Evolutionary conservation across 2,329 filamentous ascomycete genomes (phyloP).

Genomic region (Drechslerella dactyloides): DNA sequence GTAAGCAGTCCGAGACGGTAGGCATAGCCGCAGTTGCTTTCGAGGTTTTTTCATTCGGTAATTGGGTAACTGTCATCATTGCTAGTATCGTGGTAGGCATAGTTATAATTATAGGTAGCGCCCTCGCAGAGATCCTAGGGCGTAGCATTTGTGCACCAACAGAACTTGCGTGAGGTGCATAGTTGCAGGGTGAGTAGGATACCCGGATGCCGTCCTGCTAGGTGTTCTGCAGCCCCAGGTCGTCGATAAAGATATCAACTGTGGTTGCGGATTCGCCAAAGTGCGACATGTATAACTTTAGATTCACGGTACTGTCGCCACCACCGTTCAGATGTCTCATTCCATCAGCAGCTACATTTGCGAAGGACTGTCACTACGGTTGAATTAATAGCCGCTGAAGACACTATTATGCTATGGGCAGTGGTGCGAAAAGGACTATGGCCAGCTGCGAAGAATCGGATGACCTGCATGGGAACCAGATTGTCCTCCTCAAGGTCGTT

Average conservation of each 20-base stretch:
- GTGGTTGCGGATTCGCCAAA: constrained; percentile 16
- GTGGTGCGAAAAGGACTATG: too few relatives aligned
- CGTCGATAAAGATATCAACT: constrained; percentile 28
- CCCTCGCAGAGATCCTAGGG: constrained; percentile 22
- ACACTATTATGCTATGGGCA: too few relatives aligned
- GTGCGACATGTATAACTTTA: too few relatives aligned
- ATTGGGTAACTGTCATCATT: neutral
- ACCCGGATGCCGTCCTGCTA: constrained; percentile 26
- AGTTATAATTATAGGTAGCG: constrained; percentile 1
- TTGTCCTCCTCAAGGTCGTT: constrained; percentile 40
- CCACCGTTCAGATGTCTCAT: too few relatives aligned
- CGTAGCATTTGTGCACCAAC: constrained; percentile 45
- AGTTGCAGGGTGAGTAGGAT: constrained; percentile 24
- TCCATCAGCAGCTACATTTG: too few relatives aligned
- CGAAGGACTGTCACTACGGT: too few relatives aligned
- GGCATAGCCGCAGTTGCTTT: constrained; percentile 8
- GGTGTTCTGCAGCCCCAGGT: constrained; percentile 22
- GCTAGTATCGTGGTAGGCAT: constrained; percentile 2
- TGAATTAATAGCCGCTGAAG: too few relatives aligned
- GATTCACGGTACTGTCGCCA: too few relatives aligned
- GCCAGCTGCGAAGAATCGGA: constrained; percentile 28
- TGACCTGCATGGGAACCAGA: constrained; percentile 25
- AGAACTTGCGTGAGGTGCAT: constrained; percentile 17
- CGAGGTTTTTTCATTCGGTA: neutral
- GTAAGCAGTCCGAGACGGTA: constrained; percentile 37